Conservation (phyloP, 108 stramenopile genomes). For the Cyclotella distinguenda region DNA sequence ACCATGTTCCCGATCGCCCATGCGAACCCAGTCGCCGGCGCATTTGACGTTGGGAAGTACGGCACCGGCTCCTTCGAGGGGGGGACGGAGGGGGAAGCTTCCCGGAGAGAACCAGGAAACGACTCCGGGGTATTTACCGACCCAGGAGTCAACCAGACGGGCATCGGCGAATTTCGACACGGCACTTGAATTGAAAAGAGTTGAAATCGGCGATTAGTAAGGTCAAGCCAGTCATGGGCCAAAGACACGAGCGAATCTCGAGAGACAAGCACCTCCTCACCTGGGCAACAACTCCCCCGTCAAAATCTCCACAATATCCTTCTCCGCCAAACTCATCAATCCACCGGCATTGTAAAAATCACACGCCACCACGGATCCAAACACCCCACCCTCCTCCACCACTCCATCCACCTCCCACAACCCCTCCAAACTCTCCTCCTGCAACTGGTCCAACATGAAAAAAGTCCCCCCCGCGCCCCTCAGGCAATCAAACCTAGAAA, state of each 20-base stretch:
- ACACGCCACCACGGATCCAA: slow-evolving; percentile 84
- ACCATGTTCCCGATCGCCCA: slow-evolving; percentile 91
- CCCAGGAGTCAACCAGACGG: slow-evolving; percentile 85
- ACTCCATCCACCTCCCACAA: slow-evolving; percentile 70
- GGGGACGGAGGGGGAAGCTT: slow-evolving; percentile 75
- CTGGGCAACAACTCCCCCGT: slow-evolving; percentile 75
- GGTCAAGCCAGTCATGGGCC: neutral
- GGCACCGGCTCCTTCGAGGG: slow-evolving; percentile 67
- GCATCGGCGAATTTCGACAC: slow-evolving; percentile 79
- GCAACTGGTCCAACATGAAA: slow-evolving; percentile 92
- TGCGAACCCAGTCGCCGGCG: slow-evolving; percentile 92
- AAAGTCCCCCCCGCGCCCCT: slow-evolving; percentile 91
- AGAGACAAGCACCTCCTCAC: neutral
- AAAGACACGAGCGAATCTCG: neutral
- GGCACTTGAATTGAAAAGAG: slow-evolving; percentile 53
- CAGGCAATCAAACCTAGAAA: slow-evolving; percentile 83
- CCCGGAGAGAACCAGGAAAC: slow-evolving; percentile 92
- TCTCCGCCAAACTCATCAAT: slow-evolving; percentile 75
- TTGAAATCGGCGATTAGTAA: neutral
- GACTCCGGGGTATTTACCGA: slow-evolving; percentile 81
- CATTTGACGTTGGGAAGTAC: slow-evolving; percentile 73
- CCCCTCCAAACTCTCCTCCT: slow-evolving; percentile 56
- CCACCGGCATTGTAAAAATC: slow-evolving; percentile 93
- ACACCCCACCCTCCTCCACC: slow-evolving; percentile 9
- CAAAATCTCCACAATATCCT: slow-evolving; percentile 76